Conservation (phyloP, 352 stramenopile genomes). For the Globisporangium acanthophoron region DNA sequence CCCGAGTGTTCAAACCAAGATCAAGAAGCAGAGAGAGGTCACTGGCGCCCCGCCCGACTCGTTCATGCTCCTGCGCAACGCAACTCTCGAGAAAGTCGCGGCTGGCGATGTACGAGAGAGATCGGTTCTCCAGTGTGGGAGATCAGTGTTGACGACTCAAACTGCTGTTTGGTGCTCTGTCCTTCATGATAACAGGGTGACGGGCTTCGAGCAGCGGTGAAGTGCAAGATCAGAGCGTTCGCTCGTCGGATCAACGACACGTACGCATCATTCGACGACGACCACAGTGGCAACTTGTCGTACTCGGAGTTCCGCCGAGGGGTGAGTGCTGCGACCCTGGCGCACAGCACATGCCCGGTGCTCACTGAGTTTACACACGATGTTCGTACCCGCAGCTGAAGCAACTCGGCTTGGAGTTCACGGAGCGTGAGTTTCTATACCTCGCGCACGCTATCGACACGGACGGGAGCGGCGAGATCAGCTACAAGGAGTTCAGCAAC, state of each 20-base stretch:
- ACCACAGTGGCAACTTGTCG: constrained; percentile 48
- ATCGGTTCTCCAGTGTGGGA: neutral
- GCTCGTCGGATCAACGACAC: constrained; percentile 37
- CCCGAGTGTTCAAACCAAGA: constrained; percentile 3
- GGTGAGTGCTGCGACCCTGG: constrained; percentile 11
- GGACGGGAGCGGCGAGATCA: constrained; percentile 47
- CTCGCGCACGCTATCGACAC: constrained; percentile 32
- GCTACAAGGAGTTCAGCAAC: constrained; percentile 51
- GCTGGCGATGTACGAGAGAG: constrained; percentile 1
- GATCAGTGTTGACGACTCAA: neutral
- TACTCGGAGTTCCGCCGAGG: constrained; percentile 43
- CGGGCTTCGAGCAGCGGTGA: constrained; percentile 27
- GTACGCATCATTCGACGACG: constrained; percentile 46
- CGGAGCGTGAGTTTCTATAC: constrained; percentile 40
- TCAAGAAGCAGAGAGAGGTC: constrained; percentile 5
- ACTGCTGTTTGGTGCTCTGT: neutral
- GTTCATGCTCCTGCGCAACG: constrained; percentile 32
- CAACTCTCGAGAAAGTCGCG: constrained; percentile 7
- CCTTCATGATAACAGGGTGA: constrained; percentile 19
- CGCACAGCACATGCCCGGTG: neutral
- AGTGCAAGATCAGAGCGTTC: constrained; percentile 37
- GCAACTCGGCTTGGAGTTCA: constrained; percentile 42
- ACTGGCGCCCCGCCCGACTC: constrained; percentile 16
- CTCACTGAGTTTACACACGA: neutral
- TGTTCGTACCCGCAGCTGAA: constrained; percentile 26